Conservation (phyloP, 2,329 filamentous ascomycete genomes). For the Pseudophaeomoniella oleicola region DNA sequence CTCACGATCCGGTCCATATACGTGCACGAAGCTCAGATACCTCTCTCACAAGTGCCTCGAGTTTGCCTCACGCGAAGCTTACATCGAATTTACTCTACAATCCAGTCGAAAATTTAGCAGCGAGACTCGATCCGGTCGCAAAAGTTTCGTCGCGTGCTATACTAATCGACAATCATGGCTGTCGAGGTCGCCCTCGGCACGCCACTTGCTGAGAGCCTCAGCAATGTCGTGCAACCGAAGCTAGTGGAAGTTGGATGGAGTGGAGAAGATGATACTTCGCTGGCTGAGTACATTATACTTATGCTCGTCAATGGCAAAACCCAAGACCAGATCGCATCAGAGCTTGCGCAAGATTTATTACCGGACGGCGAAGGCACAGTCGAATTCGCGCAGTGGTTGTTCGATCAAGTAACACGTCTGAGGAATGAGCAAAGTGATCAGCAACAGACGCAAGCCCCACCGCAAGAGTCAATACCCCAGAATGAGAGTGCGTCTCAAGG, state of each 20-base stretch:
- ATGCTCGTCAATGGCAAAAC: slow-evolving; percentile 96
- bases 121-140: no score
- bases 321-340: slow-evolving; percentile 72
- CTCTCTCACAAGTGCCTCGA: no score
- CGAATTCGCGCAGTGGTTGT: slow-evolving; percentile 87
- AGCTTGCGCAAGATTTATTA: slow-evolving; percentile 78
- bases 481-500: slow-evolving; percentile 24
- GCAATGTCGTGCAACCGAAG: slow-evolving; percentile 73
- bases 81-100: no score
- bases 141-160: no score
- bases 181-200: slow-evolving; percentile 64
- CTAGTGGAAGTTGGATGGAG: slow-evolving; percentile 88
- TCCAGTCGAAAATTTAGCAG: no score
- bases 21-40: no score
- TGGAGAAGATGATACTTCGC: slow-evolving; percentile 63
- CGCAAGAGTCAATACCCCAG: background rate
- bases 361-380: slow-evolving; percentile 70
- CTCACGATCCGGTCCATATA: no score
- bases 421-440: slow-evolving; percentile 31
- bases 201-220: slow-evolving; percentile 72
- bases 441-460: slow-evolving; percentile 28
- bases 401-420: slow-evolving; percentile 53
- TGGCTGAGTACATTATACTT: slow-evolving; percentile 91
- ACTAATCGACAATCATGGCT: slow-evolving; percentile 52
- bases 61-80: no score